Evolutionary conservation across 2,329 filamentous ascomycete species (phyloP).

Genomic region (Rhynchosporium agropyri): DNA sequence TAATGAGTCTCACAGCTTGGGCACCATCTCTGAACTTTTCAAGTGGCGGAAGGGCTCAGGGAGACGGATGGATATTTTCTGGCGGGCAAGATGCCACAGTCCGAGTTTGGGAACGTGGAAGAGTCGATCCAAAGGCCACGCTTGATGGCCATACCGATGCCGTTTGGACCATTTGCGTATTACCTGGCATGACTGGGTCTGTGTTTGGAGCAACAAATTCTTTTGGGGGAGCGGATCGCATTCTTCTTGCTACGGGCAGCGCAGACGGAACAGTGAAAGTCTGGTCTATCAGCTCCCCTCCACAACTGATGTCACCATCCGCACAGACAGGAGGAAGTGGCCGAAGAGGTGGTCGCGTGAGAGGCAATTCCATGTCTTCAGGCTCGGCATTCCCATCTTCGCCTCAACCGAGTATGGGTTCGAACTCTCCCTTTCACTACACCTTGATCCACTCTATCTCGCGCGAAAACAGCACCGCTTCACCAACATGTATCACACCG

Average conservation of each 20-base stretch:
- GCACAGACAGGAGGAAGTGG: slow-evolving; percentile 61
- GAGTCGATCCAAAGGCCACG: slow-evolving; percentile 93
- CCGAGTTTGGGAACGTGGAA: slow-evolving; percentile 90
- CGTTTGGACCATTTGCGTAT: slow-evolving; percentile 91
- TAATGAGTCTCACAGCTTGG: slow-evolving; percentile 85
- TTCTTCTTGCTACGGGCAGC: slow-evolving; percentile 86
- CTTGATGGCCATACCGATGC: slow-evolving; percentile 94
- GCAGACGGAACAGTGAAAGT: slow-evolving; percentile 91
- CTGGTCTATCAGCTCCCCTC: slow-evolving; percentile 92
- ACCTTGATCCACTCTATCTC: slow-evolving; percentile 86
- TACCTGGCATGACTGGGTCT: slow-evolving; percentile 78
- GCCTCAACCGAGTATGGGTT: slow-evolving; percentile 85
- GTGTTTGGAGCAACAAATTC: slow-evolving; percentile 77
- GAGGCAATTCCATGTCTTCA: slow-evolving; percentile 91
- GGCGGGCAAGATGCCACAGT: slow-evolving; percentile 93
- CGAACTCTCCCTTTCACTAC: slow-evolving; percentile 82
- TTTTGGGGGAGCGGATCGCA: slow-evolving; percentile 80
- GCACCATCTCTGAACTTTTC: slow-evolving; percentile 86
- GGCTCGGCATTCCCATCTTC: slow-evolving; percentile 89
- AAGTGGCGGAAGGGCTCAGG: slow-evolving; percentile 82
- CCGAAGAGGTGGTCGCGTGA: slow-evolving; percentile 74
- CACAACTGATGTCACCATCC: slow-evolving; percentile 74
- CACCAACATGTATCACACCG: slow-evolving; percentile 90
- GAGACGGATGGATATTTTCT: slow-evolving; percentile 98
- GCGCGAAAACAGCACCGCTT: slow-evolving; percentile 67